Evolutionary conservation across 768 basidiomycete species (phyloP), one percentile per base, ranked within the genome.

Genomic region (Tricholoma bakamatsutake): DNA sequence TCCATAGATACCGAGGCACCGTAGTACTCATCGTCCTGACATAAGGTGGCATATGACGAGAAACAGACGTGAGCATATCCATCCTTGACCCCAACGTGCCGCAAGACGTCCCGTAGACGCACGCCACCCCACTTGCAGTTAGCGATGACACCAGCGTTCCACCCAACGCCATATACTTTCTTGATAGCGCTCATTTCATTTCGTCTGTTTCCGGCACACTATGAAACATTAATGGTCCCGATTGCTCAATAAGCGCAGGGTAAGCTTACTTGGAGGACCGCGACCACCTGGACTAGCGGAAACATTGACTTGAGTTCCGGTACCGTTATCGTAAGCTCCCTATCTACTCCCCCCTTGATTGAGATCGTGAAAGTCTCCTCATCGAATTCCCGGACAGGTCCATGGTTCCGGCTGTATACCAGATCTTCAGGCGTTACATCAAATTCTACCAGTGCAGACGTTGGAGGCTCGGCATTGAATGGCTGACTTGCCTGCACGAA

Each of bases 331-430:
- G 61, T 61, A 18, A 71, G 45, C 10, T 75, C 71, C 28, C 61
- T 61, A 37, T 70, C 65, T 51, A 66, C 64, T 11, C 64, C 62
- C 46, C 72, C 75, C 33, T 70, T 73, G 51, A 82, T 59, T 17
- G 68, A 63, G 28, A 83, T 50, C 3, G 59, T 61, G 66, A 79
- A 83, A 2, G 69, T 62, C n/a, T 73, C 71, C 24, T 74, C 73
- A 56, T 78, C 74, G 50, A 82, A 78, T 46, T 78, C 74, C 10
- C 76, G 70, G 33, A 82, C 82, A 55, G 76, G 77, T 45, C 87
- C 82, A 61, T 90, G 88, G 62, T 90, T 90, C 33, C 88, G 81
- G 57, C 81, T 82, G 62, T 87, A 91, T 9, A 84, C 73, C n/a
- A 85, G 72, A 45, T 79, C 78, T 52, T 80, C 77, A 1, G 87